Evolutionary conservation across 805 yeast genomes (phyloP).

Genomic region (Kluyveromyces starmeri): DNA sequence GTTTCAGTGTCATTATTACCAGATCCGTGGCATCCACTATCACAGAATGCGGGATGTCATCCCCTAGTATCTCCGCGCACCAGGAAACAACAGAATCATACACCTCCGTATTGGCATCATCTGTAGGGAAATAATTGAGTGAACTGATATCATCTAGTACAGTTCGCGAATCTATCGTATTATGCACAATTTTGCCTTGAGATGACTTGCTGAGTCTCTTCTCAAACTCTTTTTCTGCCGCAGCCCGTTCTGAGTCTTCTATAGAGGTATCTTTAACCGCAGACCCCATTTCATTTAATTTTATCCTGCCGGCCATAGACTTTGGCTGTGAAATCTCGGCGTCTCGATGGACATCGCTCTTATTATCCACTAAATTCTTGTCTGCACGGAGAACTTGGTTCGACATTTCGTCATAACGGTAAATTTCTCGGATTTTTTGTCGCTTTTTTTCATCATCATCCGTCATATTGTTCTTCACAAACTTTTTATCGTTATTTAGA

Average conservation of each 20-base stretch:
- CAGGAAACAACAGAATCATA: slow-evolving; percentile 54
- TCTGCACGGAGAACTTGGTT: slow-evolving; percentile 62
- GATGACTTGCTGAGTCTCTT: slow-evolving; percentile 2
- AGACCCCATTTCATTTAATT: slow-evolving; percentile 62
- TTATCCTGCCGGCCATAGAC: slow-evolving; percentile 61
- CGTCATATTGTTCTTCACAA: too few species aligned
- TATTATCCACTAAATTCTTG: slow-evolving; percentile 38
- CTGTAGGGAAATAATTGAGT: slow-evolving; percentile 55
- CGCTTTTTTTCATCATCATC: slow-evolving; percentile 10
- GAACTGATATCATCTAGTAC: slow-evolving; percentile 37
- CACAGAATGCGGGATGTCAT: slow-evolving; percentile 69
- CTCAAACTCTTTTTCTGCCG: slow-evolving; percentile 10
- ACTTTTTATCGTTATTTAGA: too few species aligned
- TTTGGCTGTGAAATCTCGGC: slow-evolving; percentile 57
- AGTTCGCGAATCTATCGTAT: background rate
- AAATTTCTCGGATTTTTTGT: slow-evolving; percentile 28
- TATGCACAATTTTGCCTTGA: background rate
- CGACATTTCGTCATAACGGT: slow-evolving; percentile 67
- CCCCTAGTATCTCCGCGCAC: slow-evolving; percentile 47
- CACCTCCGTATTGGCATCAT: slow-evolving; percentile 38
- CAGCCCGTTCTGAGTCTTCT: slow-evolving; percentile 13
- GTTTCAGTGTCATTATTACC: slow-evolving; percentile 15
- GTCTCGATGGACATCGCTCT: slow-evolving; percentile 32
- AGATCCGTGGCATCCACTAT: slow-evolving; percentile 34
- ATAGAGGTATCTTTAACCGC: slow-evolving; percentile 12